A percentile compares a stretch with the other conserved stretches of the same genome.
These are phyloP conservation scores for Basidioascus undulatus DNA, from an alignment of 768 basidiomycete genomes.

Conservation along the genomic window DNA sequence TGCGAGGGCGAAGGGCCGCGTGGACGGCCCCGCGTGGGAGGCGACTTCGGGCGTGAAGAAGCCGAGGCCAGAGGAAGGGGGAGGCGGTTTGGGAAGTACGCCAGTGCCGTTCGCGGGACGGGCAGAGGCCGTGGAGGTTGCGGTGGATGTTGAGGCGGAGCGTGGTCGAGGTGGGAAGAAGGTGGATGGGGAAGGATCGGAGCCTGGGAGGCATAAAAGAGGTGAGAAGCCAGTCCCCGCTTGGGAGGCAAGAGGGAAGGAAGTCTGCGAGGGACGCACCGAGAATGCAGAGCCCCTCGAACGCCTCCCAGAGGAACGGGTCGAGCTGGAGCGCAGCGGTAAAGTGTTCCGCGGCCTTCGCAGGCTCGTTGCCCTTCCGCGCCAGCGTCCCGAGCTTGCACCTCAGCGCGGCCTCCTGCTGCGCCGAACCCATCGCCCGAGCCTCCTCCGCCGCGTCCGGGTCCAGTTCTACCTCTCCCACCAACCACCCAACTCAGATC, in stretches of 20 bases:
- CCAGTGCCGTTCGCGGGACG: constrained; percentile 12
- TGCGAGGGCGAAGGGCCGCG: too few species aligned
- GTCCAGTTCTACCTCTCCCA: too few species aligned
- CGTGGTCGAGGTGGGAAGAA: not conserved
- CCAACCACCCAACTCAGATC: too few species aligned
- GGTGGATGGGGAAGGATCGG: constrained; percentile 1
- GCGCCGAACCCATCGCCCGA: too few species aligned
- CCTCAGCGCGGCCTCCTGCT: too few species aligned
- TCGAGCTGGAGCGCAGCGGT: constrained; percentile 43
- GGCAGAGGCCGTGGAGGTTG: constrained; percentile 35
- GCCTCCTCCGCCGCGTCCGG: too few species aligned
- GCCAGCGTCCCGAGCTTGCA: too few species aligned
- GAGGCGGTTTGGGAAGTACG: too few species aligned
- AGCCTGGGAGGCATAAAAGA: not conserved
- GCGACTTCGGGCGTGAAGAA: too few species aligned
- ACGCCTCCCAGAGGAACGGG: constrained; percentile 77
- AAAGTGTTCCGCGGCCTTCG: constrained; percentile 47
- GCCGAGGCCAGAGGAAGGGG: too few species aligned
- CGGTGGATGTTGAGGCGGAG: not conserved
- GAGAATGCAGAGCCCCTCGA: constrained; percentile 58
- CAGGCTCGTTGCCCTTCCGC: constrained; percentile 49
- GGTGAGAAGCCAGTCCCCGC: not conserved
- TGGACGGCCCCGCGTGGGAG: too few species aligned
- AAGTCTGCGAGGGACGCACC: constrained; percentile 25
- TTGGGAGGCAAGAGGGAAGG: not conserved